Conservation (phyloP, 2,329 filamentous ascomycete species). For the Exophiala alcalophila region DNA sequence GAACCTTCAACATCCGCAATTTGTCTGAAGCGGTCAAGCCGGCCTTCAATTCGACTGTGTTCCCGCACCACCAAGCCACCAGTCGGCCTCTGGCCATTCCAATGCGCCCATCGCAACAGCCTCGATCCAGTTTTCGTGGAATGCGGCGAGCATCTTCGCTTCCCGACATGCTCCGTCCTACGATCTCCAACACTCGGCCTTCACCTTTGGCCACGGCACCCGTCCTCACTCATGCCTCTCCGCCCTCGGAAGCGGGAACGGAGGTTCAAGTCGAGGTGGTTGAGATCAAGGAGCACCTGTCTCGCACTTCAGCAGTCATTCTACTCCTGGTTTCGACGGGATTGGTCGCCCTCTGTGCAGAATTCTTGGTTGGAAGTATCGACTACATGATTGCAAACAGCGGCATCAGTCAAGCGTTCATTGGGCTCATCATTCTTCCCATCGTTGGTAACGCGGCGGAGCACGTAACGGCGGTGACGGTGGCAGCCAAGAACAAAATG, state of each 20-base stretch:
- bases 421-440: conserved; percentile 68
- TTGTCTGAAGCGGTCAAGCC: conserved; percentile 58
- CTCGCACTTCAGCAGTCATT: conserved; percentile 52
- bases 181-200: conserved; percentile 16
- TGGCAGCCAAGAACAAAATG: conserved; percentile 74
- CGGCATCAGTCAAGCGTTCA: conserved; percentile 61
- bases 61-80: conserved; percentile 29
- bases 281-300: conserved; percentile 35
- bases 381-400: conserved; percentile 59
- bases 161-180: conserved; percentile 61
- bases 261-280: conserved; percentile 33
- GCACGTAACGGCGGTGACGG: conserved; percentile 68
- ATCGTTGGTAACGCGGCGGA: conserved; percentile 73
- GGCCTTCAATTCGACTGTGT: conserved; percentile 26
- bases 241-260: conserved; percentile 7
- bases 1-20: conserved; percentile 57
- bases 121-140: conserved; percentile 43
- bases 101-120: conserved; percentile 29
- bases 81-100: conserved; percentile 27
- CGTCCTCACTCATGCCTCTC: conserved; percentile 48
- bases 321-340: conserved; percentile 62
- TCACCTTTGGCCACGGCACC: conserved; percentile 35
- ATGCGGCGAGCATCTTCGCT: conserved; percentile 68
- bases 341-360: conserved; percentile 65
- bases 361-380: conserved; percentile 68